Evolutionary conservation across 2,329 filamentous ascomycete species (phyloP), one percentile per base, ranked within the genome.

Genomic region (Cladophialophora chaetospira): DNA sequence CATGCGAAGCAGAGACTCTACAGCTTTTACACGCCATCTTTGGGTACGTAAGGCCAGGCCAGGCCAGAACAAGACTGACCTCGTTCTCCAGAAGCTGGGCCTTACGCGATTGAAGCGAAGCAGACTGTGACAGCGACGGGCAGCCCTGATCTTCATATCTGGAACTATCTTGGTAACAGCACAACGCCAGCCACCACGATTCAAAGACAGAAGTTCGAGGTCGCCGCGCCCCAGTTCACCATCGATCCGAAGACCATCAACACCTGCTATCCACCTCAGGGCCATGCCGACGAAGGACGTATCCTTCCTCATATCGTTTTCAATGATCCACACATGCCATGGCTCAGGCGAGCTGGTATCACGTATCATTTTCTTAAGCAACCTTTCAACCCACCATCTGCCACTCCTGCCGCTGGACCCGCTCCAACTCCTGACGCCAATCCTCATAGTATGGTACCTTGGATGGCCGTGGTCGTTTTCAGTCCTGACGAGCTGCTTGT

Each of bases 221-320:
- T 38, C 35, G 15, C 15, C 8, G 35, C 35, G 9, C 35, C 35
- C 9, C 35, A 38, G n/a, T 58, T 53, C 33, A 6, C 31, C 21
- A 31, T 58, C 26, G 42, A 47, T 23, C 4, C 3, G 4, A 26
- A 43, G 15, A 3, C 43, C 0, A 59, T 79, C 2, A 57, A 78
- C 63, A 73, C 69, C 0, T 49, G 65, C 0, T 79, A 77, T 58
- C 77, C 78, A 0, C 72, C 75, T 0, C 45, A 64, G 0, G 77
- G 75, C 0, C 68, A 76, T 47, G 36, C 57, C 0, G 77, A 72
- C n/a, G 55, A 67, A 1, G 55, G 53, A 3, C 31, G 64, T 0
- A 69, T 73, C 1, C 60, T 79, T 2, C 78, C 77, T 1, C 77
- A 80, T 60, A 61, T 80, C 0, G 73, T 79, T 3, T 66, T 80